Percentiles rank a stretch among this genome's conserved stretches.
Conservation (phyloP, 2,329 filamentous ascomycete species). For the Talaromyces sp. region DNA sequence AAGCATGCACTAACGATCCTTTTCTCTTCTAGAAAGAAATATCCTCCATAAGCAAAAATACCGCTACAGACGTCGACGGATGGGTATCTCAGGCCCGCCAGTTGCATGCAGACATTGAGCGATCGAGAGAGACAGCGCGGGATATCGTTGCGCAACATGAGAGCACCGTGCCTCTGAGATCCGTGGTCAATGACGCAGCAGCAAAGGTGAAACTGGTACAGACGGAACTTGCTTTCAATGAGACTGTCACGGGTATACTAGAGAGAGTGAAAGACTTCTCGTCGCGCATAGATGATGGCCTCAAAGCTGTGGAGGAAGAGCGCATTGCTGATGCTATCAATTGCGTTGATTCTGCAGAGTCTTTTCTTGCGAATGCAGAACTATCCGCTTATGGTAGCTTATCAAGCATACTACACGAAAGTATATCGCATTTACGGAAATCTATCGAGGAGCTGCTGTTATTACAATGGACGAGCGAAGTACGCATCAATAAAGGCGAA, state of each 20-base stretch:
- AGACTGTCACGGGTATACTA: conserved; percentile 46
- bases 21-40: conserved; percentile 58
- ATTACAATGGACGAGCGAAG: conserved; percentile 64
- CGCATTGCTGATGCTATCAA: conserved; percentile 45
- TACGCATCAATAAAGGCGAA: conserved; percentile 56
- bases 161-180: conserved; percentile 58
- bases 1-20: neutral
- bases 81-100: conserved; percentile 84
- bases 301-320: conserved; percentile 40
- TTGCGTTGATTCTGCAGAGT: conserved; percentile 40
- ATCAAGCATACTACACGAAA: conserved; percentile 55
- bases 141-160: conserved; percentile 77
- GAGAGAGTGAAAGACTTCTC: conserved; percentile 49
- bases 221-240: conserved; percentile 56
- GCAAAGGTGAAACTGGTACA: conserved; percentile 52
- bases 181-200: conserved; percentile 57
- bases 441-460: conserved; percentile 62
- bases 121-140: conserved; percentile 70
- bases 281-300: conserved; percentile 42
- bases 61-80: conserved; percentile 70
- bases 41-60: conserved; percentile 67
- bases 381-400: conserved; percentile 32
- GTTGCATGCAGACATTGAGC: conserved; percentile 78
- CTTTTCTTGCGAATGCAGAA: conserved; percentile 20
- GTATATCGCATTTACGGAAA: conserved; percentile 61